Percentiles rank a stretch among this genome's conserved stretches.
These are phyloP conservation scores for Alternaria atra DNA, from an alignment of 2,329 filamentous ascomycete species.

Conservation along the genomic window DNA sequence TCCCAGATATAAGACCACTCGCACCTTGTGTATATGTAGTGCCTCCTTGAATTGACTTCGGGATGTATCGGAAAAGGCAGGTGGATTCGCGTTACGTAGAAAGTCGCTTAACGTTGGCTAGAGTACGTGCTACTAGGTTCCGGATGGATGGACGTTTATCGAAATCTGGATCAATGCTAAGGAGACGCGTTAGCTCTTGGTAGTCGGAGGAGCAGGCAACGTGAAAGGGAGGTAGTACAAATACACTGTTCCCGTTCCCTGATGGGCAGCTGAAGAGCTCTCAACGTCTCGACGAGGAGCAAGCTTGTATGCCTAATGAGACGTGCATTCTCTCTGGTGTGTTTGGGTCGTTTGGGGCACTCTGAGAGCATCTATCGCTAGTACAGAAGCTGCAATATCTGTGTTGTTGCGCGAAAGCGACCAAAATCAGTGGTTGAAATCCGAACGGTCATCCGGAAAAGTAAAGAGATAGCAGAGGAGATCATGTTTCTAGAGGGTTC, in stretches of 20 bases:
- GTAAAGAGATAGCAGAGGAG: neutral
- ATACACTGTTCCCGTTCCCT: neutral
- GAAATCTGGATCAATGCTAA: neutral
- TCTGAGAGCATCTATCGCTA: neutral
- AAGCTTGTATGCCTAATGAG: neutral
- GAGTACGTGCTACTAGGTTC: neutral
- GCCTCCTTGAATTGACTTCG: neutral
- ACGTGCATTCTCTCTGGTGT: neutral
- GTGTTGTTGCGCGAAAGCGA: neutral
- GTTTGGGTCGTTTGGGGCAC: neutral
- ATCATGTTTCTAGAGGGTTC: neutral
- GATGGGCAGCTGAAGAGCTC: neutral
- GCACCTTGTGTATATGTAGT: neutral
- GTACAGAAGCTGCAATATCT: neutral
- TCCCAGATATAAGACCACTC: neutral
- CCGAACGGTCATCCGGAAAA: no score
- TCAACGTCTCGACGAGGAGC: neutral
- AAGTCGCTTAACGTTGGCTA: neutral
- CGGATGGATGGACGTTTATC: neutral
- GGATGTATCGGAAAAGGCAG: neutral
- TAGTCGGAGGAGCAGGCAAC: neutral
- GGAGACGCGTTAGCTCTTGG: neutral
- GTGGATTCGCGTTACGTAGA: neutral
- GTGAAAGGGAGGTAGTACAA: neutral
- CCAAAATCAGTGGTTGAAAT: neutral